A percentile compares a stretch with the other conserved stretches of the same genome.
phyloP scores from a whole-genome alignment of 306 rosid species.

The Sicyos baderoa region DNA sequence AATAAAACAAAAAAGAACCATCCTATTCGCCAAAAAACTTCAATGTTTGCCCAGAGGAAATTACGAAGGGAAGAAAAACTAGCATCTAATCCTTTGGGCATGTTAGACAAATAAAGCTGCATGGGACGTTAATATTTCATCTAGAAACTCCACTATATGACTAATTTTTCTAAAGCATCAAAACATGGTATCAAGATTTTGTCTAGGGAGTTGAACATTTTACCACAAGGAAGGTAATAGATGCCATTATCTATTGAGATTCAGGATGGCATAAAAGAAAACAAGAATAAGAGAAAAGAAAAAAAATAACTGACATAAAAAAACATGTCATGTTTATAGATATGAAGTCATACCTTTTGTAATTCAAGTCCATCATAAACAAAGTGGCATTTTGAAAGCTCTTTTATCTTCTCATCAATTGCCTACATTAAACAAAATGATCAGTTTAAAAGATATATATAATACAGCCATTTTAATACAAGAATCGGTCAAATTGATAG shows the following conservation, averaged over 20 bases:
- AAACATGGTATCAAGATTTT: neutral
- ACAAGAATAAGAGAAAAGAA: neutral
- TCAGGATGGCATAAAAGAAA: neutral
- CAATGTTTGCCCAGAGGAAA: neutral
- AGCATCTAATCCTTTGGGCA: neutral
- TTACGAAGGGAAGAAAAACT: neutral
- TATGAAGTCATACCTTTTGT: constrained; percentile 53
- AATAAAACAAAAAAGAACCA: neutral
- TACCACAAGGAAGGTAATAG: neutral
- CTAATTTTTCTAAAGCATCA: neutral
- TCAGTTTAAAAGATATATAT: neutral
- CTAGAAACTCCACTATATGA: neutral
- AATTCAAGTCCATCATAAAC: constrained; percentile 74
- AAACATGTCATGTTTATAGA: neutral
- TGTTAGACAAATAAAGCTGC: neutral
- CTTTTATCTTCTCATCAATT: constrained; percentile 90
- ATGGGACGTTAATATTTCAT: neutral
- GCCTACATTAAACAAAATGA: constrained; percentile 47
- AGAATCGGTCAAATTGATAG: constrained; percentile 14
- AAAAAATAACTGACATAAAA: neutral
- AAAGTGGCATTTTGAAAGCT: constrained; percentile 90
- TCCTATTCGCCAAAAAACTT: neutral
- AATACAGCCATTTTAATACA: constrained; percentile 7
- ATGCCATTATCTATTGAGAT: neutral
- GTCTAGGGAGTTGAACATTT: neutral